Evolutionary conservation across 2,329 filamentous ascomycete species (phyloP).

Genomic region (Thermothelomyces thermophilus): DNA sequence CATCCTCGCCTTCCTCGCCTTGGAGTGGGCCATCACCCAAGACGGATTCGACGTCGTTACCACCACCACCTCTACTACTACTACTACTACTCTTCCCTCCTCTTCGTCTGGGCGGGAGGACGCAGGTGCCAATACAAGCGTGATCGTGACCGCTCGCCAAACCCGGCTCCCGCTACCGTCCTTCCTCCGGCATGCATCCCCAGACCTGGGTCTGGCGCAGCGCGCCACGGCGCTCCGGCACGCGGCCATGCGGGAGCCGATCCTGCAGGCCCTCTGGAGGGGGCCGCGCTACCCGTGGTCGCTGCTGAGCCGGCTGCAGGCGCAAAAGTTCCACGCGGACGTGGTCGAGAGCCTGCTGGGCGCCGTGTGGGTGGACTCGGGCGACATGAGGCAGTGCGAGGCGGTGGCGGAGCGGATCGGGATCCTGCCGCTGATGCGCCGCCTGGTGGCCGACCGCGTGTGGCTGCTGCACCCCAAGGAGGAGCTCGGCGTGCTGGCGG

Average conservation of each 20-base stretch:
- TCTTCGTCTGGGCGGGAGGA: not conserved
- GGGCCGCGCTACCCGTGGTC: conserved; percentile 68
- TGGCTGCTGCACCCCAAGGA: conserved; percentile 61
- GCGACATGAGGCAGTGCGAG: conserved; percentile 53
- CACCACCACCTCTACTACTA: conserved; percentile 2
- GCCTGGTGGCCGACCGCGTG: conserved; percentile 53
- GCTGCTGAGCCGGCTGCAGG: conserved; percentile 55
- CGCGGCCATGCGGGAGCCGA: conserved; percentile 37
- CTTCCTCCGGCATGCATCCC: conserved; percentile 57
- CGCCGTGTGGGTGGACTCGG: conserved; percentile 77
- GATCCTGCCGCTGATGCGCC: conserved; percentile 55
- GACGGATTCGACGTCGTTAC: conserved; percentile 21
- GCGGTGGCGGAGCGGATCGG: conserved; percentile 57
- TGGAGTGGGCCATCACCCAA: conserved; percentile 45
- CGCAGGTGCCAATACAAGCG: not conserved
- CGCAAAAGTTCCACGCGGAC: conserved; percentile 77
- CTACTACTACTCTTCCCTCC: not conserved
- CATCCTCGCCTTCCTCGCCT: conserved; percentile 69
- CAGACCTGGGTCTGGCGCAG: conserved; percentile 43
- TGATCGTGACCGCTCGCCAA: conserved; percentile 19
- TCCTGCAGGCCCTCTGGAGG: conserved; percentile 45
- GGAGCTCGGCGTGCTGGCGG: conserved; percentile 55
- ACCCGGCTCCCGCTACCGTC: conserved; percentile 51
- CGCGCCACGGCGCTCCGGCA: conserved; percentile 40
- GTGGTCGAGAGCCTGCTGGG: conserved; percentile 75